These are phyloP conservation scores for Suillus cothurnatus DNA, from an alignment of 768 basidiomycete genomes.

Conservation along the genomic window DNA sequence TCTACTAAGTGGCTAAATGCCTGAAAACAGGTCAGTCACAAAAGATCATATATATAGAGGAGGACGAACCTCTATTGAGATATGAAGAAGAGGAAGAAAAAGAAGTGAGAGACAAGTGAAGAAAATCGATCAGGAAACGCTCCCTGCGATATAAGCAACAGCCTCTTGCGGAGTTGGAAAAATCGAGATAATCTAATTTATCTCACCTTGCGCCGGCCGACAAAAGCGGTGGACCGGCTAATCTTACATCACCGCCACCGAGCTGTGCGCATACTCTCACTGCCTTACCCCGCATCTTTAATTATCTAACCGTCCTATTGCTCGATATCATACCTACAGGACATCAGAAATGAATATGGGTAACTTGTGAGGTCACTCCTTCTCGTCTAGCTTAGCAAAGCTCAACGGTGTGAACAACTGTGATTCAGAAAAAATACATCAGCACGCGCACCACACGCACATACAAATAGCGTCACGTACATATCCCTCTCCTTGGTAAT, in stretches of 20 bases:
- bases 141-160: conserved; percentile 20
- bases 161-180: conserved; percentile 36
- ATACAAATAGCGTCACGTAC: conserved; percentile 51
- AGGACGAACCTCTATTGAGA: conserved; percentile 37
- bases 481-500: conserved; percentile 88
- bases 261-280: conserved; percentile 5
- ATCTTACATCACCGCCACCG: conserved; percentile 12
- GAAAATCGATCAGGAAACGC: conserved; percentile 14
- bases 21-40: conserved; percentile 23
- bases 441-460: conserved; percentile 28
- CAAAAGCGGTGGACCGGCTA: conserved; percentile 7
- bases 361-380: conserved; percentile 29
- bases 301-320: conserved; percentile 11
- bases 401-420: conserved; percentile 53
- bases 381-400: conserved; percentile 46
- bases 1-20: conserved; percentile 46
- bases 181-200: conserved; percentile 12
- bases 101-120: conserved; percentile 36
- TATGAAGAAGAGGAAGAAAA: conserved; percentile 26
- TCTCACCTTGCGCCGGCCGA: conserved; percentile 10
- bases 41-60: conserved; percentile 3
- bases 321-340: conserved; percentile 18
- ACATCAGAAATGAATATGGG: conserved; percentile 22
- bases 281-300: conserved; percentile 11
- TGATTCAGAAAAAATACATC: conserved; percentile 23